phyloP scores from a whole-genome alignment of 106 monocot genomes.

The Dioscorea dumetorum region DNA sequence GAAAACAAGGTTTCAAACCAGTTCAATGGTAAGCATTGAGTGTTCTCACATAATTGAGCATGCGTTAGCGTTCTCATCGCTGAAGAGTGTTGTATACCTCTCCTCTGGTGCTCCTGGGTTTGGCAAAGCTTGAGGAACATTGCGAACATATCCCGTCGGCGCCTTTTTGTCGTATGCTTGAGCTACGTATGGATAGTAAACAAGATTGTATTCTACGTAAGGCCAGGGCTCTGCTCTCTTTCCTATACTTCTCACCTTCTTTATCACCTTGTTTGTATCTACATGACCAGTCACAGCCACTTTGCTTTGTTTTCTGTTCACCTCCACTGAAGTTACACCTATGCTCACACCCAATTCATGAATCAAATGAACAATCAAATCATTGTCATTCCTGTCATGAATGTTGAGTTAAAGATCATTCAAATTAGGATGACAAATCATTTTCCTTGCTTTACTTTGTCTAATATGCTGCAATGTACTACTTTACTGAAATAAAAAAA shows the following conservation, averaged over 20 bases:
- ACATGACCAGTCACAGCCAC: constrained; percentile 5
- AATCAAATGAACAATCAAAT: not conserved
- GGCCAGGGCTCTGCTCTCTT: constrained; percentile 8
- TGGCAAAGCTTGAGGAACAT: not conserved
- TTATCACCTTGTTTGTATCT: constrained; percentile 1
- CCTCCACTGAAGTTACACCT: constrained; percentile 1
- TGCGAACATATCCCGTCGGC: constrained; percentile 2
- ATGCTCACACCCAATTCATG: not conserved
- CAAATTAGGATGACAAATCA: not conserved
- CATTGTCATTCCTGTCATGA: not conserved
- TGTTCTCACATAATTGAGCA: constrained; percentile 4
- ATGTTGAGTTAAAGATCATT: not conserved
- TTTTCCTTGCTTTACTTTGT: too few relatives aligned
- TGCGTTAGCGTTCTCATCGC: constrained; percentile 3
- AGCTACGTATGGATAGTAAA: not conserved
- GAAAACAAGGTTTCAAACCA: too few relatives aligned
- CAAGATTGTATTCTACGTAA: constrained; percentile 4
- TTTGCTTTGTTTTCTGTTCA: not conserved
- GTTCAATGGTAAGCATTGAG: too few relatives aligned
- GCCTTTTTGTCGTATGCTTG: constrained; percentile 7
- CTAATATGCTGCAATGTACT: too few relatives aligned
- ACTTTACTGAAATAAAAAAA: too few relatives aligned
- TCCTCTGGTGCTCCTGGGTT: not conserved
- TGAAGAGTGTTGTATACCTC: constrained; percentile 1
- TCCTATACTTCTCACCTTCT: not conserved